Conservation (phyloP, 2,329 filamentous ascomycete species). For the Didymella sp. region DNA sequence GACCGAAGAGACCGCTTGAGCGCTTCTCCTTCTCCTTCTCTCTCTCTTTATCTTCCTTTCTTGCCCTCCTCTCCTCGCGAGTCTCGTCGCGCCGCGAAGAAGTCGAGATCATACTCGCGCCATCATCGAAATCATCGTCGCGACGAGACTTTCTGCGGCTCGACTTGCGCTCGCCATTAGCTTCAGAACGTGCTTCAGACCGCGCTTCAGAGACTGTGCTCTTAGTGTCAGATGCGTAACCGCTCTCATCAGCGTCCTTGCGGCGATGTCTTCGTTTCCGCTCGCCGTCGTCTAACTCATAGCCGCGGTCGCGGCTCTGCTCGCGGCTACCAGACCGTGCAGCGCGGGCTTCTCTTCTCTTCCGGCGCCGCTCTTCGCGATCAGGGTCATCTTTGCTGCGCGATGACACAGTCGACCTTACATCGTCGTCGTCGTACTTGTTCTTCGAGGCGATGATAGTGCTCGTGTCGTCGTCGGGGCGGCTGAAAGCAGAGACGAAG, state of each 20-base stretch:
- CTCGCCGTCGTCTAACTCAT: slow-evolving; percentile 43
- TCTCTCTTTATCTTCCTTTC: slow-evolving; percentile 31
- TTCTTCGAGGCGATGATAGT: slow-evolving; percentile 35
- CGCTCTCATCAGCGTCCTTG: slow-evolving; percentile 42
- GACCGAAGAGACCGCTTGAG: slow-evolving; percentile 55
- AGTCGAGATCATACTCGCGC: slow-evolving; percentile 50
- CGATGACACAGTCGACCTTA: slow-evolving; percentile 30
- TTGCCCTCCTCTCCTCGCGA: slow-evolving; percentile 43
- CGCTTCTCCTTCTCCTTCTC: slow-evolving; percentile 52
- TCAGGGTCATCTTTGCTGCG: slow-evolving; percentile 40
- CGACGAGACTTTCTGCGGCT: slow-evolving; percentile 51
- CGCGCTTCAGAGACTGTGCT: slow-evolving; percentile 50
- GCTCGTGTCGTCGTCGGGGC: slow-evolving; percentile 32
- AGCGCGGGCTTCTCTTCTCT: slow-evolving; percentile 28
- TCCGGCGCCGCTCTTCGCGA: slow-evolving; percentile 40
- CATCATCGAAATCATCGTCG: slow-evolving; percentile 53
- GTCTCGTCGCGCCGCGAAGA: slow-evolving; percentile 46
- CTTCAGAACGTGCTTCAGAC: slow-evolving; percentile 48
- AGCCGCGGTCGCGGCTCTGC: slow-evolving; percentile 48
- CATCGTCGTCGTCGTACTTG: slow-evolving; percentile 34
- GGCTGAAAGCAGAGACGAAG: slow-evolving; percentile 17
- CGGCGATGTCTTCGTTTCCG: slow-evolving; percentile 46
- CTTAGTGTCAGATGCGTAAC: slow-evolving; percentile 51
- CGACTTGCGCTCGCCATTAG: slow-evolving; percentile 48
- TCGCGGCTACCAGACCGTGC: slow-evolving; percentile 32